A percentile compares a stretch with the other conserved stretches of the same genome.
Evolutionary conservation across 2,329 filamentous ascomycete species (phyloP).

Genomic region (Cladosporium sp.): DNA sequence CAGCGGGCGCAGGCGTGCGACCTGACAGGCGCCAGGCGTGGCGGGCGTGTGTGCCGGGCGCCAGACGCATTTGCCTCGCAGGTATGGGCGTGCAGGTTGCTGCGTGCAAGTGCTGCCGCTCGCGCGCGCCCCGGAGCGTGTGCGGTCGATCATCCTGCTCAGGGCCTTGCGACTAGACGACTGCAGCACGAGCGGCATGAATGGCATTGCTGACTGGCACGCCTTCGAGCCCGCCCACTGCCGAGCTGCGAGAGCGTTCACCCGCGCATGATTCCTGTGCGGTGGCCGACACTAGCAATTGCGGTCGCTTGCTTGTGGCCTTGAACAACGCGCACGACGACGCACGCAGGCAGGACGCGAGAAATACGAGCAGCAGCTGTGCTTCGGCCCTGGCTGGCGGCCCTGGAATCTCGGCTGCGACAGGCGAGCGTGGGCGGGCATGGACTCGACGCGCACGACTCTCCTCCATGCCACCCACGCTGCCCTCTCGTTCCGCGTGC

Average conservation of each 20-base stretch:
- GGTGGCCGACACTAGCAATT: too few species aligned
- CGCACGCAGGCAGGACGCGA: too few species aligned
- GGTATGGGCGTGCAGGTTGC: slow-evolving; percentile 1
- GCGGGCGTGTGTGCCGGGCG: neutral
- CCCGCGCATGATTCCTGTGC: too few species aligned
- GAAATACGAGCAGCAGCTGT: too few species aligned
- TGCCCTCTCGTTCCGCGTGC: neutral
- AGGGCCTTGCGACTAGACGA: neutral
- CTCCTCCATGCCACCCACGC: neutral
- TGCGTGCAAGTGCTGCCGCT: neutral
- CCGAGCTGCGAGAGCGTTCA: neutral
- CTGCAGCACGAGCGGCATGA: too few species aligned
- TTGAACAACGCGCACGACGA: too few species aligned
- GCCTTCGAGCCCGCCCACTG: neutral
- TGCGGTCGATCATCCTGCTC: neutral
- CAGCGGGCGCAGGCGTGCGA: neutral
- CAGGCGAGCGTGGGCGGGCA: neutral
- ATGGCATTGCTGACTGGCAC: too few species aligned
- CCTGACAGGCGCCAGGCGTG: neutral
- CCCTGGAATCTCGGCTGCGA: slow-evolving; percentile 6
- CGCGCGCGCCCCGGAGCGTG: neutral
- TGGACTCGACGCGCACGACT: neutral
- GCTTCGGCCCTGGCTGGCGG: neutral
- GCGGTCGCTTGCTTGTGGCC: too few species aligned
- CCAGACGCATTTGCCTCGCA: slow-evolving; percentile 1